Evolutionary conservation across 805 yeast genomes (phyloP).

Genomic region (Tetrapisispora phaffii): DNA sequence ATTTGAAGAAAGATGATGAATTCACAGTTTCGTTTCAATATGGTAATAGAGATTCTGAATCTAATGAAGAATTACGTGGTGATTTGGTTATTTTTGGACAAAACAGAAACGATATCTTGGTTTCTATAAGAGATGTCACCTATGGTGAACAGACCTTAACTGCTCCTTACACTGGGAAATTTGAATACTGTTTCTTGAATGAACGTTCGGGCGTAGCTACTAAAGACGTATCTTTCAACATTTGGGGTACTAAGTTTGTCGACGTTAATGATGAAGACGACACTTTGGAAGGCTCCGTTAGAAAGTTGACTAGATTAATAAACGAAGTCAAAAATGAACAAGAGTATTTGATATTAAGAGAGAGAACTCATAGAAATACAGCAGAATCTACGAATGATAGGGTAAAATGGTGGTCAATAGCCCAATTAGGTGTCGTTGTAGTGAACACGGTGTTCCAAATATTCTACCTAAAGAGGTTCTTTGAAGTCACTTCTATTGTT

Average conservation of each 20-base stretch:
- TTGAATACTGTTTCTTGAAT: constrained; percentile 84
- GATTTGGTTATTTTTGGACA: constrained; percentile 56
- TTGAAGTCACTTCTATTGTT: constrained; percentile 89
- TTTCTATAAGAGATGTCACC: constrained; percentile 45
- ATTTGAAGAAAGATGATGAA: constrained; percentile 73
- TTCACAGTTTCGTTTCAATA: constrained; percentile 85
- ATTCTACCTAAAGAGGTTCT: constrained; percentile 85
- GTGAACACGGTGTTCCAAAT: constrained; percentile 87
- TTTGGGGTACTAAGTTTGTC: constrained; percentile 84
- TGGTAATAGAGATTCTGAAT: constrained; percentile 74
- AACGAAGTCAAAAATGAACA: constrained; percentile 86
- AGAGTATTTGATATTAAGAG: constrained; percentile 86
- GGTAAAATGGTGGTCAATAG: constrained; percentile 95
- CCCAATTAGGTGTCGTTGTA: constrained; percentile 83
- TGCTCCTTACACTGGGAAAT: constrained; percentile 64
- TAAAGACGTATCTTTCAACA: constrained; percentile 89
- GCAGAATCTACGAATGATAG: constrained; percentile 96
- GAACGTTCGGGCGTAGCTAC: constrained; percentile 63
- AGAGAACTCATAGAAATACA: constrained; percentile 94
- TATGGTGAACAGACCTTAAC: constrained; percentile 74
- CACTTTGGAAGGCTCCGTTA: constrained; percentile 75
- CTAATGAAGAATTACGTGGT: constrained; percentile 52
- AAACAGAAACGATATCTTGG: constrained; percentile 33
- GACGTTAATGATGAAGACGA: constrained; percentile 71
- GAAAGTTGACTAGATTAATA: constrained; percentile 62